Evolutionary conservation across 495 filamentous ascomycete genomes (phyloP), one percentile per base, ranked within the genome.

Genomic region (Aspergillus baeticus): DNA sequence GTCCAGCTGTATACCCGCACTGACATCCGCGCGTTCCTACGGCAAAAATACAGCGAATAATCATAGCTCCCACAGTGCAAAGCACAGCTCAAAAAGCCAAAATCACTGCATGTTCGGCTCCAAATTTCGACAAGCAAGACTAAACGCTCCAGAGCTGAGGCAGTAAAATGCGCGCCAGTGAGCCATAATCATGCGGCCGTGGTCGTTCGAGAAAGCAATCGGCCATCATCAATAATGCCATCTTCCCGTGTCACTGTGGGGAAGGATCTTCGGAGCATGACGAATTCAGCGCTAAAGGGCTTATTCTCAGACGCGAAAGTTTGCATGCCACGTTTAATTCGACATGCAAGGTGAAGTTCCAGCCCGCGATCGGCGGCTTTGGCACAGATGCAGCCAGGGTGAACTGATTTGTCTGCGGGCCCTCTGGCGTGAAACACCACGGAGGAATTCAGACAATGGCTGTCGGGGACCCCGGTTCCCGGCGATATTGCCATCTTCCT

Each of bases 231-330:
- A 36, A 15, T 31, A n/a, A 37, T 14, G 44, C 44, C 33, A 36
- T 17, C 33, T 2, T 47, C 14, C 31, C 17, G 26, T 17, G 26
- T 31, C 26, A 14, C 6, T 39, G 37, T 52, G 49, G 49, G 36
- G 49, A 29, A 52, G 26, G 36, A 52, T 52, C 37, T 52, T 52
- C 49, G 21, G 2, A 21, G 47, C 11, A 50, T 50, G 47, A 50
- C 47, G 47, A 50, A 50, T 50, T 5, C 47, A 8, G 26, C 18
- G 20, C 26, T 34, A 23, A 50, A 38, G 47, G 14, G 47, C 47
- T 50, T 50, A 14, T 38, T 33, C 47, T 20, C 17, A 26, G 1
- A 8, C 34, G 13, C 36, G 47, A 50, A 50, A 50, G 33, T 36
- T 31, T 17, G 47, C 34, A 13, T 21, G 47, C 20, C 47, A 50